phyloP scores from a whole-genome alignment of 176 grass and related monocot genomes.

The Saccharum spontaneum region DNA sequence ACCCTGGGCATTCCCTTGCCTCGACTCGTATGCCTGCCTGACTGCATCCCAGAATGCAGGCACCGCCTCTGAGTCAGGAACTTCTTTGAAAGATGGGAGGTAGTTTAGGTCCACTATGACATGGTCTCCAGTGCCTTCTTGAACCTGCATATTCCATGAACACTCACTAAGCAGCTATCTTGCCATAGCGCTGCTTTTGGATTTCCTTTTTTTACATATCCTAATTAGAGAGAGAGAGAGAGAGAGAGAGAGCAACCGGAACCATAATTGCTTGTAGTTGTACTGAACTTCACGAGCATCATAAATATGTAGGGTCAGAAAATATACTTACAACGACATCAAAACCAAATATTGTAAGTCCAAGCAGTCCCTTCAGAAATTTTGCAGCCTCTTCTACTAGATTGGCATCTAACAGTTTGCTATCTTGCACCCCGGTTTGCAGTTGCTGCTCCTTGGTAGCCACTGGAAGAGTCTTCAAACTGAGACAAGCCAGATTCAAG shows the following conservation, averaged over 20 bases:
- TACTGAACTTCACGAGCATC: conserved; percentile 13
- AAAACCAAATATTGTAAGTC: conserved; percentile 95
- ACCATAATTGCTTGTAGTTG: not conserved
- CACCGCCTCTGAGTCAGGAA: conserved; percentile 66
- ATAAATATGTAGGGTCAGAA: conserved; percentile 5
- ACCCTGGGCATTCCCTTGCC: conserved; percentile 24
- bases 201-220: not conserved
- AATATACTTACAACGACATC: conserved; percentile 88
- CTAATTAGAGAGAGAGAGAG: not conserved
- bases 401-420: conserved; percentile 42
- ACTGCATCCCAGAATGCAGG: conserved; percentile 85
- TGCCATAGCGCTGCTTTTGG: not conserved
- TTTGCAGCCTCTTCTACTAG: conserved; percentile 64
- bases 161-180: not conserved
- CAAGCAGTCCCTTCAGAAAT: conserved; percentile 60
- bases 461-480: conserved; percentile 92
- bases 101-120: conserved; percentile 98
- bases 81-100: conserved; percentile 94
- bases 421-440: conserved; percentile 25
- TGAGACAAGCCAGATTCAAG: conserved; percentile 27
- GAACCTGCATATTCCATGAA: conserved; percentile 57
- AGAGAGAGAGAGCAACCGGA: not conserved
- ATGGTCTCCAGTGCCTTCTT: conserved; percentile 80
- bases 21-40: conserved; percentile 47
- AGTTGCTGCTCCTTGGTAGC: conserved; percentile 60